Percentiles rank a stretch among this genome's conserved stretches.
Conservation (phyloP, 2,329 filamentous ascomycete genomes). For the Pseudogymnoascus sp. region DNA sequence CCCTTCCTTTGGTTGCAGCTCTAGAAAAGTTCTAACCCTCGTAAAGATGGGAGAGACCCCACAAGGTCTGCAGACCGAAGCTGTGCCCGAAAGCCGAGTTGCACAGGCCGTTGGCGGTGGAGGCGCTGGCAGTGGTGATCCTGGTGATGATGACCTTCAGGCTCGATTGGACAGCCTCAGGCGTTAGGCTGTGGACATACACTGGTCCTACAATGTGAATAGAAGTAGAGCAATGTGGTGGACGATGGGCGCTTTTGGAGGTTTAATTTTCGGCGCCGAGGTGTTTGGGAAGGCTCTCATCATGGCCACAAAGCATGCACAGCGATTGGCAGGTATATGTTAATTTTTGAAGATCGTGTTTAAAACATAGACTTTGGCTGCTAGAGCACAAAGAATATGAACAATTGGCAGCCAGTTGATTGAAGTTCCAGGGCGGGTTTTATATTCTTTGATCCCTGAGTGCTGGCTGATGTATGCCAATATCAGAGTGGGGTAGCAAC, state of each 20-base stretch:
- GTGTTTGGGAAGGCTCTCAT: not conserved
- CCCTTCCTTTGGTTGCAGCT: not conserved
- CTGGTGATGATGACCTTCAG: conserved; percentile 82
- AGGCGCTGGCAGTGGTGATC: conserved; percentile 45
- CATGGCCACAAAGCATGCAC: conserved; percentile 1
- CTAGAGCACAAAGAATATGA: not conserved
- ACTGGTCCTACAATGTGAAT: not conserved
- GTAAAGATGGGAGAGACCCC: conserved; percentile 83
- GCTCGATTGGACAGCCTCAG: conserved; percentile 78
- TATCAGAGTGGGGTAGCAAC: not conserved
- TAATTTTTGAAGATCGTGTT: not conserved
- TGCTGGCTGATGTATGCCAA: not conserved
- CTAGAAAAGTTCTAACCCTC: conserved; percentile 8
- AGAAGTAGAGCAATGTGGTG: not conserved
- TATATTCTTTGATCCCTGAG: not conserved
- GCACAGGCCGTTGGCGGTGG: conserved; percentile 73
- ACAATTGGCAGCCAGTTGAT: not conserved
- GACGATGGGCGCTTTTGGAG: not conserved
- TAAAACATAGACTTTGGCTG: not conserved
- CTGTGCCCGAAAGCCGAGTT: conserved; percentile 66
- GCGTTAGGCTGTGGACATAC: conserved; percentile 10
- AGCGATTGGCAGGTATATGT: not conserved
- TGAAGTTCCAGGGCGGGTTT: not conserved
- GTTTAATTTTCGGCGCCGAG: not conserved
- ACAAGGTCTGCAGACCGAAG: conserved; percentile 65